Conservation (phyloP, 331 rosid genomes). For the Quercus lobata region DNA sequence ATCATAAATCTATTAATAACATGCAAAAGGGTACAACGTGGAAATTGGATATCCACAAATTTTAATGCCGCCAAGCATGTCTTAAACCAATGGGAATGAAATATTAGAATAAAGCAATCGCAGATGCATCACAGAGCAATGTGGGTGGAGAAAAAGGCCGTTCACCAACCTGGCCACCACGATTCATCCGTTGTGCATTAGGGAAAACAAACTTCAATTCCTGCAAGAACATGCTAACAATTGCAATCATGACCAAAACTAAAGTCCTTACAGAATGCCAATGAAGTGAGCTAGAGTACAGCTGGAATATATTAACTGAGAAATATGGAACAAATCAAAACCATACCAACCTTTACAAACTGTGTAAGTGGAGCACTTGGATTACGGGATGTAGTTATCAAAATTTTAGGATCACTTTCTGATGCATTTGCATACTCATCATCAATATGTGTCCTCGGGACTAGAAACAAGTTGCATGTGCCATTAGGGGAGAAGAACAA, state of each 20-base stretch:
- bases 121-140: neutral
- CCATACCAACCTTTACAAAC: constrained; percentile 71
- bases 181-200: constrained; percentile 85
- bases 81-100: neutral
- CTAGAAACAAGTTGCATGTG: constrained; percentile 26
- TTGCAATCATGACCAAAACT: constrained; percentile 4
- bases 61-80: neutral
- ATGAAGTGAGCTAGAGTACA: neutral
- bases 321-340: constrained; percentile 6
- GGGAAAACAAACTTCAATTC: constrained; percentile 85
- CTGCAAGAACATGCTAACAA: constrained; percentile 31
- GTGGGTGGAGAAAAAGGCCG: neutral
- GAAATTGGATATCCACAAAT: neutral
- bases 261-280: neutral
- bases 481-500: neutral
- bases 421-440: constrained; percentile 86
- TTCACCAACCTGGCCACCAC: constrained; percentile 92
- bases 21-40: neutral
- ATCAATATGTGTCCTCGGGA: constrained; percentile 76
- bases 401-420: constrained; percentile 80
- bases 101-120: neutral
- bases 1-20: neutral
- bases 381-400: constrained; percentile 84
- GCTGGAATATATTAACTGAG: neutral
- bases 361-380: constrained; percentile 90